Conservation (phyloP, 345 rosid genomes). For the Eutrema heterophyllum region DNA sequence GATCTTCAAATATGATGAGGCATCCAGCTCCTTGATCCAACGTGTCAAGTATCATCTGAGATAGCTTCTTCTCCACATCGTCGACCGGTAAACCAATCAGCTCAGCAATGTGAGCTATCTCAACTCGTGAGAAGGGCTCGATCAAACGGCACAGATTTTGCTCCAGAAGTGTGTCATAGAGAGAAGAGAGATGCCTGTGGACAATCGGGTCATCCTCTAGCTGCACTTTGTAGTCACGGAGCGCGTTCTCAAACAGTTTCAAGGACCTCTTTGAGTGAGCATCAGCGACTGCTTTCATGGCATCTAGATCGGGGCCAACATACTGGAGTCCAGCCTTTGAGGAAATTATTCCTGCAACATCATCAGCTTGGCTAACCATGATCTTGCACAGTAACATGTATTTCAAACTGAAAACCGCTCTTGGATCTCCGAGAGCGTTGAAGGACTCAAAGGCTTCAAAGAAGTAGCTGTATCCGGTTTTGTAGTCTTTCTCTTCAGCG, state of each 20-base stretch:
- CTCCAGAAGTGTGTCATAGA: conserved; percentile 84
- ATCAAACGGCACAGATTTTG: conserved; percentile 89
- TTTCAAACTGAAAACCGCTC: conserved; percentile 87
- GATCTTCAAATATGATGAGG: conserved; percentile 83
- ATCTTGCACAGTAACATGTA: conserved; percentile 94
- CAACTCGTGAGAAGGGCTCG: conserved; percentile 91
- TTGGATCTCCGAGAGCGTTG: conserved; percentile 82
- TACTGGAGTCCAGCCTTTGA: conserved; percentile 91
- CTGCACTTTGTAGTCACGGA: conserved; percentile 71
- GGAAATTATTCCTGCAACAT: conserved; percentile 83
- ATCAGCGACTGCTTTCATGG: conserved; percentile 98
- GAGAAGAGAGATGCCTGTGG: conserved; percentile 89
- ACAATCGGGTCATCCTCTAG: conserved; percentile 95
- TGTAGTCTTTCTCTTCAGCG: conserved; percentile 98
- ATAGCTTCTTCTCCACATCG: conserved; percentile 89
- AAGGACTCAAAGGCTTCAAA: conserved; percentile 95
- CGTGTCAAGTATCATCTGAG: conserved; percentile 94
- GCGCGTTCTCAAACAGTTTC: conserved; percentile 80
- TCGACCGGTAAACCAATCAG: conserved; percentile 63
- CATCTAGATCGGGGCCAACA: conserved; percentile 82
- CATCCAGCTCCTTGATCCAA: conserved; percentile 97
- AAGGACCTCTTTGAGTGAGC: conserved; percentile 86
- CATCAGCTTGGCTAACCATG: conserved; percentile 97
- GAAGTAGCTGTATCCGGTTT: conserved; percentile 93
- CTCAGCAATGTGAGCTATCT: conserved; percentile 84